Conservation (phyloP, 2,329 filamentous ascomycete genomes). For the Aureobasidium sp. region DNA sequence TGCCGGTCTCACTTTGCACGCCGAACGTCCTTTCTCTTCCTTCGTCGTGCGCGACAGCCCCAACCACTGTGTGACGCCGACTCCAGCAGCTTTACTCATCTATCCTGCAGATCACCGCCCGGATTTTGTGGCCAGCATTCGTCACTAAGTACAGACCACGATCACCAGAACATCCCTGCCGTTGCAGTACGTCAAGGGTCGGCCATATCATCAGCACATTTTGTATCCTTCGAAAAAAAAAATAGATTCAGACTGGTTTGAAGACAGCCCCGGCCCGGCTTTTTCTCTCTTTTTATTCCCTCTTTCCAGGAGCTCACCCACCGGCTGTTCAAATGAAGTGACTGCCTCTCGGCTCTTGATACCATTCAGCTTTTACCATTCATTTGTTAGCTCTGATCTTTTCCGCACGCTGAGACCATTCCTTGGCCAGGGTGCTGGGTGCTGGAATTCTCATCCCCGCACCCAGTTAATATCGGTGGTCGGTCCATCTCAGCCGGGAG, state of each 20-base stretch:
- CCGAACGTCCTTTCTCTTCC: slow-evolving; percentile 12
- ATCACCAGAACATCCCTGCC: slow-evolving; percentile 16
- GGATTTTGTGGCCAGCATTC: slow-evolving; percentile 7
- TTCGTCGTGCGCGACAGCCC: slow-evolving; percentile 6
- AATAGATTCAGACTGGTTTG: background rate
- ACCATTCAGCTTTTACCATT: slow-evolving; percentile 2
- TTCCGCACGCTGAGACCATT: slow-evolving; percentile 11
- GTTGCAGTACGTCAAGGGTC: slow-evolving; percentile 16
- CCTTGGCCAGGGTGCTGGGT: slow-evolving; percentile 11
- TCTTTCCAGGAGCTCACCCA: background rate
- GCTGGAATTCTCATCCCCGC: slow-evolving; percentile 15
- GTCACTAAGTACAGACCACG: slow-evolving; percentile 15
- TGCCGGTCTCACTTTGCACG: slow-evolving; percentile 13
- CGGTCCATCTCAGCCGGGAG: slow-evolving; percentile 9
- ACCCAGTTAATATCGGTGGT: slow-evolving; percentile 16
- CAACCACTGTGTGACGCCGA: slow-evolving; percentile 16
- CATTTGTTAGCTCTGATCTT: slow-evolving; percentile 9
- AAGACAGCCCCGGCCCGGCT: background rate
- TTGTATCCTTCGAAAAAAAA: background rate
- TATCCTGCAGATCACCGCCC: slow-evolving; percentile 14
- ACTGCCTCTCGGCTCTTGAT: slow-evolving; percentile 14
- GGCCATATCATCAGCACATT: slow-evolving; percentile 4
- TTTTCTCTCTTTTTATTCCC: background rate
- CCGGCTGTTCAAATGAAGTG: background rate
- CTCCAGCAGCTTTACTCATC: slow-evolving; percentile 3